Evolutionary conservation across 257 asterid genomes (phyloP).

Genomic region (Solanum infundibuliforme): DNA sequence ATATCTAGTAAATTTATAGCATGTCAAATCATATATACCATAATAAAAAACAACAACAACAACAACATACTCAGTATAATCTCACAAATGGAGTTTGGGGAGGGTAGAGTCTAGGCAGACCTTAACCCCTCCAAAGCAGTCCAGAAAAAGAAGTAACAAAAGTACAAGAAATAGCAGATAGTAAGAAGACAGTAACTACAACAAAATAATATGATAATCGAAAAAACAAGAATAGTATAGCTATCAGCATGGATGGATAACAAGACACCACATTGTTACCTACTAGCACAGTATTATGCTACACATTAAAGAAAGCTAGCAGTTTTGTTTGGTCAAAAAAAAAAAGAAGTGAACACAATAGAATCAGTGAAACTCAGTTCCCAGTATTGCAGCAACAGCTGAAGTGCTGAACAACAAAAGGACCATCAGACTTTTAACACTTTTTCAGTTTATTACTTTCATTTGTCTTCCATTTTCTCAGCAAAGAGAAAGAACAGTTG

Average conservation of each 20-base stretch:
- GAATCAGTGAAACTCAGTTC: constrained; percentile 14
- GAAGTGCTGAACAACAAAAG: constrained; percentile 11
- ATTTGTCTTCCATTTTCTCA: constrained; percentile 7
- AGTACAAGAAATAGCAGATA: not conserved
- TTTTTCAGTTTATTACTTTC: constrained; percentile 13
- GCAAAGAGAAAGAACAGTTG: not conserved
- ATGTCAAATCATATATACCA: constrained; percentile 27
- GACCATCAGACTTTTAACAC: constrained; percentile 5
- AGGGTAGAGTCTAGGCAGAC: not conserved
- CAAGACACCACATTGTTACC: not conserved
- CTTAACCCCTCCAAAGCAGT: not conserved
- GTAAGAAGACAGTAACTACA: not conserved
- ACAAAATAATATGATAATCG: not conserved
- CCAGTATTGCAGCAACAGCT: constrained; percentile 5
- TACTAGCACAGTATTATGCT: not conserved
- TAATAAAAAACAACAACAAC: not conserved
- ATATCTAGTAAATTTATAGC: constrained; percentile 26
- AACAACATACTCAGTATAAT: not conserved
- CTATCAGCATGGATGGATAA: not conserved
- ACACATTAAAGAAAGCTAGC: not conserved
- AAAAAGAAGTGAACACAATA: constrained; percentile 9
- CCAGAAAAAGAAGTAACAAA: not conserved
- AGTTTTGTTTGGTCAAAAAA: not conserved
- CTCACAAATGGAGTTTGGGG: not conserved
- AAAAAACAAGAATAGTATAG: not conserved